Conservation (phyloP, 2,329 filamentous ascomycete species). For the Colletotrichum brevisporum region DNA sequence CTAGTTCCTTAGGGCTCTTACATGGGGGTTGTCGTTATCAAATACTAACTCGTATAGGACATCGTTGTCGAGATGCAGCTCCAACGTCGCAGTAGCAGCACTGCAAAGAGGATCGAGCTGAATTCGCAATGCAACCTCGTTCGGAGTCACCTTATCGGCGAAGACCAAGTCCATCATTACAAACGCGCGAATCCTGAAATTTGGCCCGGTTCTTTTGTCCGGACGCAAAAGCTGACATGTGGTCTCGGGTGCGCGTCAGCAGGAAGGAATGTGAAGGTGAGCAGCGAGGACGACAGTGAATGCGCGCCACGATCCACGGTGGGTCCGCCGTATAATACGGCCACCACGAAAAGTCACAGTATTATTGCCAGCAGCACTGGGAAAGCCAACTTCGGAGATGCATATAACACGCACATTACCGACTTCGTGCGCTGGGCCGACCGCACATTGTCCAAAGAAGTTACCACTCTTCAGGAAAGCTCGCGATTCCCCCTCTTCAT, state of each 20-base stretch:
- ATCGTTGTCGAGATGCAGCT: neutral
- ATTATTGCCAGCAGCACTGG: neutral
- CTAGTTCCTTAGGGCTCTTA: neutral
- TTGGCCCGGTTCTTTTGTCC: neutral
- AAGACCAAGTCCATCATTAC: neutral
- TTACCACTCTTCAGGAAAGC: neutral
- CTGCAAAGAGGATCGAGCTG: neutral
- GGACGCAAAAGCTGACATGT: neutral
- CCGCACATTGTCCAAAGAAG: neutral
- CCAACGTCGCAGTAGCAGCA: neutral
- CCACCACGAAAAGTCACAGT: neutral
- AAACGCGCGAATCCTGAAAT: neutral
- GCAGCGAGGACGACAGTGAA: neutral
- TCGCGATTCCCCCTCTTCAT: neutral
- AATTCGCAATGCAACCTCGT: neutral
- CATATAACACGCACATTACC: neutral
- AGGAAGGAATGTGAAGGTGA: too few relatives aligned
- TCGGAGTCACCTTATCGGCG: neutral
- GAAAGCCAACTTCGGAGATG: too few relatives aligned
- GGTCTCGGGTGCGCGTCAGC: neutral
- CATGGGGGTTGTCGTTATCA: neutral
- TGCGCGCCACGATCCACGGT: neutral
- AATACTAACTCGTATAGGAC: neutral
- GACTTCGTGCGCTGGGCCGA: neutral
- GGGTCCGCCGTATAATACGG: neutral